Base-by-base conservation (phyloP, 441 rosid species). In the Erodium moschatum region DNA sequence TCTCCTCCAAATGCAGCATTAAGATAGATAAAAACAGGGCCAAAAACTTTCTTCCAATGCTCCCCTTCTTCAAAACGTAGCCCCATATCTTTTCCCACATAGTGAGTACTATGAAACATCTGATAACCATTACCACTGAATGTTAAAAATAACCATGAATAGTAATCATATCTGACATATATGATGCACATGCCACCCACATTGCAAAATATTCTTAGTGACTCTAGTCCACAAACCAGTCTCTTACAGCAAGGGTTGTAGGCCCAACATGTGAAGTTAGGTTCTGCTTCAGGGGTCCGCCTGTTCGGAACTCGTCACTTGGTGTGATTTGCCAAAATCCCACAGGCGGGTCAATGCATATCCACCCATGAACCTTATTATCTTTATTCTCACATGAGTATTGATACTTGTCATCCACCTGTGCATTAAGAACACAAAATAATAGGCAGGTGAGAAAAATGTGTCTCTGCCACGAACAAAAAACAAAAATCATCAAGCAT, bases 271-370 rank as follows among this genome's bases (percentile, higher is more conserved):
- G 96, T 65, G 96, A 92, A 4, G 94, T 90, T 64, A 92, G 93
- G 71, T 90, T 89, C 72, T 92, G 98, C 76, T 92, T 90, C 18
- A 77, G 75, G 0, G 82, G 89, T 64, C 98, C 98, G 6, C 96
- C 98, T 1, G 94, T 82, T 67, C 92, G 81, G 74, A 89, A 92
- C 79, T 92, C 98, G 61, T 85, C 77, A 66, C 97, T 89, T 35
- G 98, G 98, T 64, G 91, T 90, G 70, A 90, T 92, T 72, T 86
- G 94, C 98, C 97, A 92, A 74, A 81, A 87, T 21, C 98, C 98
- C 12, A 86, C 75, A 0, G 80, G 68, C 3, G 89, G 83, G 33
- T 78, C 77, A 3, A 67, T 42, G 71, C 90, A 86, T 68, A 89
- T 83, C 96, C 98, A 92, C 3, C 98, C 98, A 67, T 92, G 98